Conservation (phyloP, 768 basidiomycete genomes). For the Polyporus arcularius region DNA sequence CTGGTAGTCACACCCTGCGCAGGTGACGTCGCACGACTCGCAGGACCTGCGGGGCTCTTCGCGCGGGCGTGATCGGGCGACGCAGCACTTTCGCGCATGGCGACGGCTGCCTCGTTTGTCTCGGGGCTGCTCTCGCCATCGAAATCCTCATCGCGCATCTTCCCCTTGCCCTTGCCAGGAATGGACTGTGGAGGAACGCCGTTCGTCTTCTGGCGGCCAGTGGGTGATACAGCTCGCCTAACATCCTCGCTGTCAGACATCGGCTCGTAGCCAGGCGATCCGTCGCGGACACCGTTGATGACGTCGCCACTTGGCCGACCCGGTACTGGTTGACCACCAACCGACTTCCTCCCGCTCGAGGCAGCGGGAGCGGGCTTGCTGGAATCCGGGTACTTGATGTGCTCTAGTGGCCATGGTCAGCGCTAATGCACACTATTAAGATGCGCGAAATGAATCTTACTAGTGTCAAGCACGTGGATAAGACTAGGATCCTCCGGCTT, state of each 20-base stretch:
- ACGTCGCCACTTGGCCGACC: conserved; percentile 15
- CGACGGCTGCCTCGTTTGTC: conserved; percentile 46
- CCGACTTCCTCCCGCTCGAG: conserved; percentile 19
- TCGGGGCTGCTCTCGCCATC: conserved; percentile 50
- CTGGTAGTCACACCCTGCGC: neutral
- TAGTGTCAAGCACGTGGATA: conserved; percentile 94
- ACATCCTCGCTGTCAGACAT: conserved; percentile 52
- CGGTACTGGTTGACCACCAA: conserved; percentile 11
- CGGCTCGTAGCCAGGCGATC: conserved; percentile 56
- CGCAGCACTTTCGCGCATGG: conserved; percentile 44
- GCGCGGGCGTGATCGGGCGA: conserved; percentile 62
- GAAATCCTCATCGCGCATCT: conserved; percentile 45
- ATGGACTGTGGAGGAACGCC: conserved; percentile 39
- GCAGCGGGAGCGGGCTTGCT: conserved; percentile 40
- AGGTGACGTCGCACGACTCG: conserved; percentile 65
- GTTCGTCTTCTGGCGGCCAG: conserved; percentile 43
- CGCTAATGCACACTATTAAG: neutral
- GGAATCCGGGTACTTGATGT: conserved; percentile 91
- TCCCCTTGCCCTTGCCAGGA: conserved; percentile 50
- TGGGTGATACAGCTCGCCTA: conserved; percentile 69
- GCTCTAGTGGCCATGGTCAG: conserved; percentile 47
- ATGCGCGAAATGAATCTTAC: conserved; percentile 49
- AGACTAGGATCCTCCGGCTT: conserved; percentile 77
- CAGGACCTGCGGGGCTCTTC: conserved; percentile 53
- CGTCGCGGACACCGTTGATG: conserved; percentile 51